Base-by-base conservation (phyloP, 768 basidiomycete genomes). In the Trametes villosa region DNA sequence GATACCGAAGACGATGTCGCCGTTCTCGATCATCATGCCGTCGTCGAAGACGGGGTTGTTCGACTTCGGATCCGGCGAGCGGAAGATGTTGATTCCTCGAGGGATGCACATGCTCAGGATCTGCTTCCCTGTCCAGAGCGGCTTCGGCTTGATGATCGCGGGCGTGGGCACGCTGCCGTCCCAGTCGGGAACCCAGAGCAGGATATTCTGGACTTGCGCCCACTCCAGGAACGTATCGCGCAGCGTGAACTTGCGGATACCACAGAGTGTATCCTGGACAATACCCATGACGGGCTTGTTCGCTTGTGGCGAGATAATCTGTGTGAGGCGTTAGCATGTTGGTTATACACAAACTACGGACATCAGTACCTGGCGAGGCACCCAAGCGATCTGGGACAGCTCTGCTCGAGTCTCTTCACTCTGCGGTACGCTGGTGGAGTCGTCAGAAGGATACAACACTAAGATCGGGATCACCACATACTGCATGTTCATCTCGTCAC, bases 401-500 rank as follows among this genome's bases (percentile, higher is more conserved):
- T 99, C 97, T 0, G 97, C 96, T 55, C 97, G 86, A 33, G 97
- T 98, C 75, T 99, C 97, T 75, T 98, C 97, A 59, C 92, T 95
- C 72, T 99, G 97, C 26, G 97, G 97, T 38, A 99, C 88, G 73
- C 94, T 97, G 68, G 34, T 51, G 60, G 31, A 60, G 20, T 54
- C 9, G 48, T 59, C 27, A 65, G 47, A 46, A 45, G 29, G 29
- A 5, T 15, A 18, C 44, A 27, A 26, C 50, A 13, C 2, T 17
- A 13, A 31, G 41, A 20, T 31, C 30, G 20, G n/a, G 50, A 31
- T n/a, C n/a, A 55, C 12, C n/a, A 88, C 92, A 49, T 84, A 96
- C 94, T 98, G 97, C 91, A 98, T 92, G 78, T 99, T 98, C 97
- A 98, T 99, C 75, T 99, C 97, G 70, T 98, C 97, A 67, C 97